Percentiles rank a stretch among this genome's conserved stretches.
These are phyloP conservation scores for Triticum monococcum DNA, from an alignment of 176 grass and related monocot species.

Conservation along the genomic window DNA sequence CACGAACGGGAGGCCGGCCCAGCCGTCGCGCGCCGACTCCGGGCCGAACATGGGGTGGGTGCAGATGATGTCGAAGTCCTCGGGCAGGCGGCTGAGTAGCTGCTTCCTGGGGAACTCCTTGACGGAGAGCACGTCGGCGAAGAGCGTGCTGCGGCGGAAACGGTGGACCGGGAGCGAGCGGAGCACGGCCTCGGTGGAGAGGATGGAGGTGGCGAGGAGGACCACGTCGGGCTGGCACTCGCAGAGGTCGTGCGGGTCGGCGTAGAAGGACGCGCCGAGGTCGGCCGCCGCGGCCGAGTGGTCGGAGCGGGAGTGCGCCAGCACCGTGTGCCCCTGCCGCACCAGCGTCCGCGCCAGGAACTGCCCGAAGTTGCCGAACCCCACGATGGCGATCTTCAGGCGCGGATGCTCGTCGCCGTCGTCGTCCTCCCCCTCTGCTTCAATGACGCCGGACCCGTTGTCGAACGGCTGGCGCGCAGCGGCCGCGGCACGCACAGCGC, in stretches of 20 bases:
- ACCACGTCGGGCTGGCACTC: constrained; percentile 87
- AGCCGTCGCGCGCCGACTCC: constrained; percentile 60
- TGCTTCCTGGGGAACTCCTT: constrained; percentile 85
- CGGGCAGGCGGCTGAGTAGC: constrained; percentile 45
- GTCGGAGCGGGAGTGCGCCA: constrained; percentile 78
- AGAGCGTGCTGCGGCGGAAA: constrained; percentile 75
- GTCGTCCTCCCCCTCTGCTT: background rate
- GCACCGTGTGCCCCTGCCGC: constrained; percentile 69
- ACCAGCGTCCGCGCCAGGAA: constrained; percentile 56
- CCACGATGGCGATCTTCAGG: constrained; percentile 81
- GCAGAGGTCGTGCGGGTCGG: constrained; percentile 78
- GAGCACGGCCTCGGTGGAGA: constrained; percentile 62
- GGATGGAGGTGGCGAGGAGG: constrained; percentile 67
- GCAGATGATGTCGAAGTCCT: constrained; percentile 69
- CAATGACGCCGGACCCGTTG: background rate
- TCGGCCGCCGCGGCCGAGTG: constrained; percentile 49
- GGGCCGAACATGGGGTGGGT: constrained; percentile 93
- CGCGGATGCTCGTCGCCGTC: background rate
- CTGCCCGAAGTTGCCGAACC: constrained; percentile 83
- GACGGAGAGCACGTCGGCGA: constrained; percentile 82
- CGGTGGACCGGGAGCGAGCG: constrained; percentile 68
- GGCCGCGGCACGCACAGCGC: constrained; percentile 24
- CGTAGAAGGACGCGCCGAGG: constrained; percentile 53
- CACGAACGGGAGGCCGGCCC: constrained; percentile 58
- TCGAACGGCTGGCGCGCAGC: constrained; percentile 26